Conservation (phyloP, 2,329 filamentous ascomycete species). For the Dothistroma septosporum region DNA sequence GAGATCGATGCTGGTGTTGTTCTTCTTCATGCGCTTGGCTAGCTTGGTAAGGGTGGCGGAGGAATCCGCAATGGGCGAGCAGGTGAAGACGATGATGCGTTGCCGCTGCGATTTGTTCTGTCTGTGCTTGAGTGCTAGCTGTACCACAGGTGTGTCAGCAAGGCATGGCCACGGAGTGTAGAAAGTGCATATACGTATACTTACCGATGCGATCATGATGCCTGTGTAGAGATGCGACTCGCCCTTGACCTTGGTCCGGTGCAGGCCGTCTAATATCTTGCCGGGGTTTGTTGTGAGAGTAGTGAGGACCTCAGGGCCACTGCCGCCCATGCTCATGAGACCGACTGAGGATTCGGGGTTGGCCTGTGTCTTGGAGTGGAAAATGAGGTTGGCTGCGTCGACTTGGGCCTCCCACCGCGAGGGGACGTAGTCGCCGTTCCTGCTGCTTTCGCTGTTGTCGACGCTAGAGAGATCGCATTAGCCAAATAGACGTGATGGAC, state of each 20-base stretch:
- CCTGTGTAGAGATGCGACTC: slow-evolving; percentile 83
- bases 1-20: slow-evolving; percentile 88
- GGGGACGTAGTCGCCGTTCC: slow-evolving; percentile 89
- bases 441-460: slow-evolving; percentile 97
- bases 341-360: slow-evolving; percentile 97
- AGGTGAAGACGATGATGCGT: slow-evolving; percentile 95
- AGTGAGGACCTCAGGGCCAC: slow-evolving; percentile 89
- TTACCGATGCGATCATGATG: slow-evolving; percentile 89
- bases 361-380: slow-evolving; percentile 88
- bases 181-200: neutral
- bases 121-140: slow-evolving; percentile 95
- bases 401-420: slow-evolving; percentile 95
- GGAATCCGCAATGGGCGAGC: slow-evolving; percentile 84
- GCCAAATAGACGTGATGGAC: slow-evolving; percentile 14
- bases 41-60: slow-evolving; percentile 84
- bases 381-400: slow-evolving; percentile 91
- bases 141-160: slow-evolving; percentile 21
- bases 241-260: slow-evolving; percentile 90
- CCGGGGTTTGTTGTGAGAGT: slow-evolving; percentile 95
- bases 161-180: neutral
- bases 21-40: slow-evolving; percentile 99
- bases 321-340: slow-evolving; percentile 95
- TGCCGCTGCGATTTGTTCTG: slow-evolving; percentile 97
- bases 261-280: slow-evolving; percentile 87
- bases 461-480: slow-evolving; percentile 52